phyloP scores from a whole-genome alignment of 140 eudicot genomes.

The Senecio squalidus region DNA sequence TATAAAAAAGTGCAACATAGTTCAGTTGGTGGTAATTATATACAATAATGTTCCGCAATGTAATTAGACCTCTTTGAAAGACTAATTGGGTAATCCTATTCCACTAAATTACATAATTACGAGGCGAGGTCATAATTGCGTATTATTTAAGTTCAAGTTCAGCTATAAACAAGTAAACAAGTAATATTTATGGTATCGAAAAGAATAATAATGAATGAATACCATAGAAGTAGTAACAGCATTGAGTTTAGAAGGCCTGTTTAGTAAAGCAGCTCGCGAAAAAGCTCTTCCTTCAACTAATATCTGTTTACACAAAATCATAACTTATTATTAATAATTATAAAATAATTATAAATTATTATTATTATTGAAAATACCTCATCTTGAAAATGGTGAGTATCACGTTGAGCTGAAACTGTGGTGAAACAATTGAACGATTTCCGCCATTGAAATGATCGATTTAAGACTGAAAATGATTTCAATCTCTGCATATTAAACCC shows the following conservation, averaged over 20 bases:
- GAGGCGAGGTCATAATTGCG: not conserved
- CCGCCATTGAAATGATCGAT: constrained; percentile 32
- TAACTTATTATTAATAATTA: too few relatives aligned
- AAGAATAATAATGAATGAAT: not conserved
- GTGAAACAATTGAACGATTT: constrained; percentile 23
- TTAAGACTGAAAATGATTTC: constrained; percentile 27
- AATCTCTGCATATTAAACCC: constrained; percentile 57
- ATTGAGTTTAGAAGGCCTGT: constrained; percentile 83
- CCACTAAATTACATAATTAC: constrained; percentile 2
- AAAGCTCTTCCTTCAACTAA: constrained; percentile 87
- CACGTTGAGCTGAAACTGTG: constrained; percentile 51
- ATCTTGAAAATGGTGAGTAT: constrained; percentile 38
- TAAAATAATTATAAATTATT: too few relatives aligned
- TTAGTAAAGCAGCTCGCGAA: constrained; percentile 74
- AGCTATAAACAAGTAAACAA: not conserved
- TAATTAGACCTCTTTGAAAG: too few relatives aligned
- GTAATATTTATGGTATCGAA: not conserved
- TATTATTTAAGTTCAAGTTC: too few relatives aligned
- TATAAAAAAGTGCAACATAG: too few relatives aligned
- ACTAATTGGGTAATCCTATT: not conserved
- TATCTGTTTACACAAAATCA: constrained; percentile 35
- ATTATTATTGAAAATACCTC: constrained; percentile 28
- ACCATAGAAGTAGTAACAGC: constrained; percentile 84
- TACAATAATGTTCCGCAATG: too few relatives aligned
- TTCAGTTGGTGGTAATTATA: too few relatives aligned